phyloP scores from a whole-genome alignment of 495 filamentous ascomycete species.

The Neurospora sublineolata region DNA sequence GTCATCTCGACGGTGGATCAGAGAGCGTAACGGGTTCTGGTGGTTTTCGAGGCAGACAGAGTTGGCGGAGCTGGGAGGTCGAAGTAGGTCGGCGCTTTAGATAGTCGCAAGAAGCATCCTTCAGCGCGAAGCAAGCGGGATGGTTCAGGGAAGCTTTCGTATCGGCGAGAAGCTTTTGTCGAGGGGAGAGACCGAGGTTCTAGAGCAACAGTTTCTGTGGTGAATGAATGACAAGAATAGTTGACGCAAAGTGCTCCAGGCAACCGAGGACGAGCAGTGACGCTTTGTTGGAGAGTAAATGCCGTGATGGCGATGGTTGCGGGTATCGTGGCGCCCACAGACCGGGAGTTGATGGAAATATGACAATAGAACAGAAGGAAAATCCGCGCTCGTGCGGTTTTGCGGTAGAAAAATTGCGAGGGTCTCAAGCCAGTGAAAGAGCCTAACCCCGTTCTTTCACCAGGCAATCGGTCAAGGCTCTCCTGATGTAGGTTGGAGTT shows the following conservation, averaged over 20 bases:
- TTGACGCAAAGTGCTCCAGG: neutral
- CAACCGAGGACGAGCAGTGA: neutral
- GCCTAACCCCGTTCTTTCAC: neutral
- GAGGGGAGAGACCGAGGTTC: neutral
- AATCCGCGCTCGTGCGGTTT: neutral
- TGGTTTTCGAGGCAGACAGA: neutral
- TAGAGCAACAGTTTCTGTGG: neutral
- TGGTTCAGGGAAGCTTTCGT: neutral
- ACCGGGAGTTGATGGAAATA: neutral
- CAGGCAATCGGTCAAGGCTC: neutral
- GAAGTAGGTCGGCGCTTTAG: neutral
- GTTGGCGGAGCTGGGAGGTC: neutral
- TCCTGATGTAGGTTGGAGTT: neutral
- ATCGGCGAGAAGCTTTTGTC: neutral
- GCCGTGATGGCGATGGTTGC: neutral
- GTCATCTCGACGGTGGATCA: conserved; percentile 12
- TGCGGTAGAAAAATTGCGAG: neutral
- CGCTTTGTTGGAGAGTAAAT: neutral
- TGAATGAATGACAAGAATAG: neutral
- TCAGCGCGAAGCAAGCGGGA: neutral
- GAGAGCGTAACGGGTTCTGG: neutral
- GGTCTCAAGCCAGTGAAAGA: neutral
- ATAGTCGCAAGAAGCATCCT: neutral
- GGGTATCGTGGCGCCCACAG: neutral
- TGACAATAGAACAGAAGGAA: neutral